Evolutionary conservation across 257 asterid genomes (phyloP), one percentile per base, ranked within the genome.

Genomic region (Solanum arcanum): DNA sequence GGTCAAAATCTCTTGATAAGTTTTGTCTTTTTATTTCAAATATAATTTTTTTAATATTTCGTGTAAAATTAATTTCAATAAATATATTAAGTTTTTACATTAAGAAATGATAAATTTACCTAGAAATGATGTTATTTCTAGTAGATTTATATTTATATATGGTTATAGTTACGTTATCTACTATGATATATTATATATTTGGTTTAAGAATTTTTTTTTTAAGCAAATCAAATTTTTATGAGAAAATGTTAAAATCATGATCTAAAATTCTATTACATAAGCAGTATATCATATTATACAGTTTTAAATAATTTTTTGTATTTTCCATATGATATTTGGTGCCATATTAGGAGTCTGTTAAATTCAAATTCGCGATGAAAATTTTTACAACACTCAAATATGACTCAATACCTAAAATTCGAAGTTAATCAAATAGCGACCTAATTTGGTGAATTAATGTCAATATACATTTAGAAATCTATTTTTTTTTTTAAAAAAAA

Each of bases 401-500:
- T 1, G 2, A 5, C 3, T 64, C 1, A 9, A 12, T 25, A n/a
- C 6, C 4, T 62, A 2, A 1, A 7, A 1, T 3, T 64, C 33
- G 39, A 27, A 27, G 20, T 68, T 27, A 6, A 70, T 7, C 12
- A 70, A 70, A 15, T 31, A 15, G 5, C n/a, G 0, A 70, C n/a
- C 41, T 68, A 68, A 9, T 68, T 68, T 29, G 41, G 41, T 6
- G 75, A 56, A 56, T 56, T 14, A 21, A 68, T 29, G 75, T 68
- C 42, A 15, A 70, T 31, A 42, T 16, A 7, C 6, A 70, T 7
- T 31, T 29, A 16, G 6, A 31, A 29, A 29, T 29, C 39, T 13
- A 7, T 29, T 52, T 16, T 52, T 16, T 2, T 33, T 33, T 33
- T 3, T n/a, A n/a, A 33, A 33, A 33, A 33, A 33, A 4, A 3